Percentiles rank a stretch among this genome's conserved stretches.
Conservation (phyloP, 306 rosid genomes). For the Senna siamea region DNA sequence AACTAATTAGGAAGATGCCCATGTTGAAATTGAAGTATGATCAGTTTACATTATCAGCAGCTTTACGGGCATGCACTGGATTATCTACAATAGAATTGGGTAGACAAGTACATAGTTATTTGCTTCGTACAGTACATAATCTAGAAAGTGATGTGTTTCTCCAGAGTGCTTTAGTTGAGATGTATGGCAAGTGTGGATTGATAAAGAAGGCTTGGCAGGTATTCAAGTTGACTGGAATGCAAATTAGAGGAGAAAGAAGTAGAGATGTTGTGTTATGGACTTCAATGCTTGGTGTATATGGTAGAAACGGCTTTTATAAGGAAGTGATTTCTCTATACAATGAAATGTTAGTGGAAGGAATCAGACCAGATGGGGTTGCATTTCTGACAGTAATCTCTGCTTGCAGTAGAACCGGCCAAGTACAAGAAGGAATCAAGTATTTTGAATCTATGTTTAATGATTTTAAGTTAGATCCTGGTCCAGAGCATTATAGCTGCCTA, state of each 20-base stretch:
- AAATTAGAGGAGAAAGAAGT: conserved; percentile 42
- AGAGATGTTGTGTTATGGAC: conserved; percentile 77
- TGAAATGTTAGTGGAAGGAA: conserved; percentile 70
- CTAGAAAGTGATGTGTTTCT: conserved; percentile 62
- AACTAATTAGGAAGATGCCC: conserved; percentile 62
- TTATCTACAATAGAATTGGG: conserved; percentile 65
- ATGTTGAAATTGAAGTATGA: conserved; percentile 59
- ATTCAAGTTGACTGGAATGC: conserved; percentile 57
- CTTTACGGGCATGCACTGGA: conserved; percentile 70
- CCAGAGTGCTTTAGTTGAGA: conserved; percentile 70
- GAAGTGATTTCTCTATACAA: conserved; percentile 61
- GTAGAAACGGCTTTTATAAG: conserved; percentile 59
- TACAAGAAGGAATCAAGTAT: conserved; percentile 63
- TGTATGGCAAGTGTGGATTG: conserved; percentile 82
- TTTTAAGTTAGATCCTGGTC: conserved; percentile 66
- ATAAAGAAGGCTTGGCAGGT: conserved; percentile 63
- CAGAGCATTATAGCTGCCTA: conserved; percentile 73
- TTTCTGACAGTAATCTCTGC: conserved; percentile 78
- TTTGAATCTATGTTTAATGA: conserved; percentile 70
- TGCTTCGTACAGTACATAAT: conserved; percentile 48
- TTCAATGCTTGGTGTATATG: conserved; percentile 78
- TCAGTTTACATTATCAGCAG: conserved; percentile 69
- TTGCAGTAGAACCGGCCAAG: conserved; percentile 74
- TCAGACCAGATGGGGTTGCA: conserved; percentile 65
- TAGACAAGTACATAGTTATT: conserved; percentile 63